These are phyloP conservation scores for Chrysopogon serrulatus DNA, from an alignment of 176 grass and related monocot species.

Conservation along the genomic window DNA sequence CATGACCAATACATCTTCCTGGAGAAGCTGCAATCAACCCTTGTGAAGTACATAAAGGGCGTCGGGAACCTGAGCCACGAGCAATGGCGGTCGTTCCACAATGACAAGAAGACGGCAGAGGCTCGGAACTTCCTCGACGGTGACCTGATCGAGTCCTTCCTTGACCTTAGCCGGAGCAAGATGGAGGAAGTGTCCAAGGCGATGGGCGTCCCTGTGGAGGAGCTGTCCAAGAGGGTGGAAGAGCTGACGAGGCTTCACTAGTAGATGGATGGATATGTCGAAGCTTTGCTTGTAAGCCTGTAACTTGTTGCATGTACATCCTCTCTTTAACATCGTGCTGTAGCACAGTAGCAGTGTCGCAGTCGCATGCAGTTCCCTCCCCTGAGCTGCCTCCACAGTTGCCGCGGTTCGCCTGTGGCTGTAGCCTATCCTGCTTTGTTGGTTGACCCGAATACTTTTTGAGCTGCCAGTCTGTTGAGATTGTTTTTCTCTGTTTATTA, in stretches of 20 bases:
- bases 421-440: neutral
- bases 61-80: constrained; percentile 81
- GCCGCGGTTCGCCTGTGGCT: neutral
- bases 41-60: constrained; percentile 85
- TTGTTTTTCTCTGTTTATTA: neutral
- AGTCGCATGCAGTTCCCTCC: neutral
- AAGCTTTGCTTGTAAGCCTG: neutral
- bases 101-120: constrained; percentile 63
- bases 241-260: constrained; percentile 93
- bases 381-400: neutral
- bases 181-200: constrained; percentile 84
- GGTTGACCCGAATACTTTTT: neutral
- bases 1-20: constrained; percentile 77
- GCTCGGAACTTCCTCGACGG: constrained; percentile 79
- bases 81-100: constrained; percentile 88
- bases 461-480: neutral
- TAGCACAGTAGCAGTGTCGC: neutral
- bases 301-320: constrained; percentile 5
- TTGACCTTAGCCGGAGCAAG: constrained; percentile 62
- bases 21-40: constrained; percentile 73
- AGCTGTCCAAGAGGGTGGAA: constrained; percentile 87
- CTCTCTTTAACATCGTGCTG: neutral
- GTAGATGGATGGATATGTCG: constrained; percentile 29
- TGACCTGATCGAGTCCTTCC: constrained; percentile 89
- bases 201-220: constrained; percentile 63